Conservation (phyloP, 164 flowering plant genomes). For the Aristolochia californica region DNA sequence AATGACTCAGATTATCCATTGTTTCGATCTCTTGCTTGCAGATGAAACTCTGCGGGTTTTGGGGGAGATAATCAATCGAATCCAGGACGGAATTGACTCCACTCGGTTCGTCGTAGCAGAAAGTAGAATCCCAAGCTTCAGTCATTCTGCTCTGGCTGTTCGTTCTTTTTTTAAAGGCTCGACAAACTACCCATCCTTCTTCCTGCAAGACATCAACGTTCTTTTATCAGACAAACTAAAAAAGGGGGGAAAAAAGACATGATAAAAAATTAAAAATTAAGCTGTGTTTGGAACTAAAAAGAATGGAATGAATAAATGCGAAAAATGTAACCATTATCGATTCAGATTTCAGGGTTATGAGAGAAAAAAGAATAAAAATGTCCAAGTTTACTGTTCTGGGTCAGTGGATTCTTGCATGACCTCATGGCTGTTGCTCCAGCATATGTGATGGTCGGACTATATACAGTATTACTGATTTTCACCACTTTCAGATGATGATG, state of each 20-base stretch:
- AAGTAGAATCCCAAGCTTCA: slow-evolving; percentile 50
- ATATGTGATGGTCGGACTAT: too few species aligned
- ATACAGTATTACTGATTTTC: too few species aligned
- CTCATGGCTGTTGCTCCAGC: too few species aligned
- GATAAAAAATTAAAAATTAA: not conserved
- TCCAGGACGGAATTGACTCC: slow-evolving; percentile 40
- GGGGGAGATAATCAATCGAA: slow-evolving; percentile 33
- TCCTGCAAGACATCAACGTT: slow-evolving; percentile 37
- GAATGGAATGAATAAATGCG: too few species aligned
- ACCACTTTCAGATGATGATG: too few species aligned
- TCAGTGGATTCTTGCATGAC: too few species aligned
- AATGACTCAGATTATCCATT: slow-evolving; percentile 18
- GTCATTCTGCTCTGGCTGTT: slow-evolving; percentile 32
- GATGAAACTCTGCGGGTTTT: slow-evolving; percentile 26
- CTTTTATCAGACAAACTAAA: not conserved
- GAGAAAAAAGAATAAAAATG: too few species aligned
- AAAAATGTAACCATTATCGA: too few species aligned
- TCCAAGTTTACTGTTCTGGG: too few species aligned
- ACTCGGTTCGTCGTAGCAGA: slow-evolving; percentile 54
- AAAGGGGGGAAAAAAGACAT: not conserved
- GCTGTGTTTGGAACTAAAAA: too few species aligned
- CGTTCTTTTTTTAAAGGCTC: slow-evolving; percentile 77
- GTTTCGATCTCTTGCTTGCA: slow-evolving; percentile 62
- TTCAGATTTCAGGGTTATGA: too few species aligned
- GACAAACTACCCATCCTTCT: slow-evolving; percentile 97